Conservation (phyloP, 2,329 filamentous ascomycete genomes). For the Hawksworthiomyces lignivorus region DNA sequence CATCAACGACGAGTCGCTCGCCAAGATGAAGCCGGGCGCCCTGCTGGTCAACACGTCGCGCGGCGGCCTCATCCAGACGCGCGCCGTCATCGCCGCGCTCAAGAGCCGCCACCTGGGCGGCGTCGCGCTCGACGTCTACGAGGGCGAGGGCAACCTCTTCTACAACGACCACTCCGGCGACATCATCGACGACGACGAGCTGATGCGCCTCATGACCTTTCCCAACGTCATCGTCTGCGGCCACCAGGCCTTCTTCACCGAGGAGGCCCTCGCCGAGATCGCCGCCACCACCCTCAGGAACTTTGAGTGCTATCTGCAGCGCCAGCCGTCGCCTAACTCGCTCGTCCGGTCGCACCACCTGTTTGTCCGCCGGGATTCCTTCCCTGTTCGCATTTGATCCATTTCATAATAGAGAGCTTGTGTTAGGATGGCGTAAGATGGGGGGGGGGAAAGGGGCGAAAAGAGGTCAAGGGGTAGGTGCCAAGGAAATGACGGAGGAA, state of each 20-base stretch:
- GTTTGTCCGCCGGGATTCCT: conserved; percentile 16
- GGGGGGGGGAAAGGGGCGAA: too few relatives aligned
- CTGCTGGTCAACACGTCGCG: conserved; percentile 63
- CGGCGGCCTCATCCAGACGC: conserved; percentile 55
- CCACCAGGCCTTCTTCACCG: conserved; percentile 63
- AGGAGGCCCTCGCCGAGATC: conserved; percentile 58
- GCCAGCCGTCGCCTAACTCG: conserved; percentile 29
- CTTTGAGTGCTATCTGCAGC: conserved; percentile 36
- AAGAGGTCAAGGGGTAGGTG: too few relatives aligned
- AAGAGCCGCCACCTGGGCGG: conserved; percentile 54
- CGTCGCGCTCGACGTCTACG: conserved; percentile 61
- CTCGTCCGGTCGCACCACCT: conserved; percentile 22
- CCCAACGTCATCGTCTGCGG: conserved; percentile 60
- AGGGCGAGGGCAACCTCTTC: conserved; percentile 55
- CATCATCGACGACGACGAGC: conserved; percentile 58
- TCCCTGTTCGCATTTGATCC: conserved; percentile 30
- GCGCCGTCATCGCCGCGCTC: conserved; percentile 51
- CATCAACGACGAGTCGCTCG: conserved; percentile 46
- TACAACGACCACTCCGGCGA: conserved; percentile 58
- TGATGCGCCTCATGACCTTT: conserved; percentile 61
- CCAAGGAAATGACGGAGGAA: too few relatives aligned
- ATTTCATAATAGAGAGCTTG: too few relatives aligned
- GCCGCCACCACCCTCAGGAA: conserved; percentile 52
- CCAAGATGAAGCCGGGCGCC: conserved; percentile 49
- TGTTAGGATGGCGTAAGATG: too few relatives aligned